phyloP scores from a whole-genome alignment of 2,329 filamentous ascomycete genomes.

The Neonectria punicea region DNA sequence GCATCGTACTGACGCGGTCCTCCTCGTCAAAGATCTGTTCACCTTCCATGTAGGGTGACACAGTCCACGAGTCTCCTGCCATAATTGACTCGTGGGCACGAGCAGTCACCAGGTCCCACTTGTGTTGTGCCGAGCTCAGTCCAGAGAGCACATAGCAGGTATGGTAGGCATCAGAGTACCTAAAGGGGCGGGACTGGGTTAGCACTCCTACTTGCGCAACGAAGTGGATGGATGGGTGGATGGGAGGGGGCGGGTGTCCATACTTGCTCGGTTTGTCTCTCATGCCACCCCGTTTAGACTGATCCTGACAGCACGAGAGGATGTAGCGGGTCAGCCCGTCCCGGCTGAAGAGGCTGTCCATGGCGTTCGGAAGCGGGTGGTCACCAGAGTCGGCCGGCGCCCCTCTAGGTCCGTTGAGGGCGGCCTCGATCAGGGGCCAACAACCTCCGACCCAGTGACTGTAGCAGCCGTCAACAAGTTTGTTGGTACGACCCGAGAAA shows the following conservation, averaged over 20 bases:
- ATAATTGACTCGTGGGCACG: slow-evolving; percentile 48
- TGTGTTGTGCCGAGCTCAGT: slow-evolving; percentile 83
- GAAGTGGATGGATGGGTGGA: slow-evolving; percentile 22
- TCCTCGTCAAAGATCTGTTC: slow-evolving; percentile 74
- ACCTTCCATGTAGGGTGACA: slow-evolving; percentile 62
- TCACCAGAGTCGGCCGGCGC: slow-evolving; percentile 43
- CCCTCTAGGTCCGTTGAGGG: slow-evolving; percentile 65
- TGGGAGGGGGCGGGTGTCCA: slow-evolving; percentile 46
- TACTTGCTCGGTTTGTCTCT: slow-evolving; percentile 94
- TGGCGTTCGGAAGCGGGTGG: slow-evolving; percentile 44
- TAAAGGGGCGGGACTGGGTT: slow-evolving; percentile 48
- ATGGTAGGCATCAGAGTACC: slow-evolving; percentile 87
- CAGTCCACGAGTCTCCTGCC: slow-evolving; percentile 57
- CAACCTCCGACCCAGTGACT: slow-evolving; percentile 97
- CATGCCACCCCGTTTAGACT: slow-evolving; percentile 77
- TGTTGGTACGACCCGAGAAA: slow-evolving; percentile 94
- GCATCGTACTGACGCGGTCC: slow-evolving; percentile 76
- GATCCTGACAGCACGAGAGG: slow-evolving; percentile 85
- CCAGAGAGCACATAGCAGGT: slow-evolving; percentile 92
- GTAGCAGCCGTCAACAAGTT: slow-evolving; percentile 97
- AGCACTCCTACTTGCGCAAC: slow-evolving; percentile 16
- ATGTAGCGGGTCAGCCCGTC: slow-evolving; percentile 91
- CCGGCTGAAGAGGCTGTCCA: slow-evolving; percentile 76
- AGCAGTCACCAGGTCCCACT: slow-evolving; percentile 59
- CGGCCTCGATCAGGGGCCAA: slow-evolving; percentile 90